Evolutionary conservation across 441 rosid species (phyloP), one percentile per base, ranked within the genome.

Genomic region (Syzygium malaccense): DNA sequence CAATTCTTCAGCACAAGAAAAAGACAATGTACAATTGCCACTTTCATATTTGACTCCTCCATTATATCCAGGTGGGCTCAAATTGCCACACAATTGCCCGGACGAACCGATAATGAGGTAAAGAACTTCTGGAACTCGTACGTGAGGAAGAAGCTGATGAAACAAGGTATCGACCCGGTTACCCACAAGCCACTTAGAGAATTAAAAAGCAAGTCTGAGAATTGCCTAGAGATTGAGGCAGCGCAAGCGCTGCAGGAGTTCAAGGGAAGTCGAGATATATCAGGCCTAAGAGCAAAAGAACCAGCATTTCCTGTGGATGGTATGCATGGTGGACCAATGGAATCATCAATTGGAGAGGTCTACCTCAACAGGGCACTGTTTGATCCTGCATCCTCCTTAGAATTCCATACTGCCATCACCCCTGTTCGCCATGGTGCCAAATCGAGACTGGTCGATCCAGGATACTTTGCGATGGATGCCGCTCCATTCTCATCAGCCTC

Each of bases 61-160:
- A 25, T 87, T 32, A 14, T 55, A 84, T 75, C 6, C 68, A 87
- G 89, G 89, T 87, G 89, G 89, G 86, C 89, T 17, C 89, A 78
- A 19, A 87, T 87, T 55, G 89, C 89, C n/a, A 66, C 75, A 25
- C 86, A 75, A 23, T 57, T 87, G 51, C 89, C 89, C 5, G 89
- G 89, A 41, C 80, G 89, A 87, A 87, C 89, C 7, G 89, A 87
- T 55, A 87, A 87, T 14, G 89, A 87, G 86, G 57, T 87, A 37
- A 87, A 87, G 56, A 87, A 87, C 75, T 87, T 79, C 55, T 87
- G 89, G 89, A 87, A 87, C 89, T 87, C 89, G 14, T 75, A 79
- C 41, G 54, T 87, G 89, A 87, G 84, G 86, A 87, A 78, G 86
- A 87, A 75, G 86, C 75, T 87, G 33, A 79, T 30, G 25, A 87